phyloP scores from a whole-genome alignment of 1,139 yeast genomes.

The Nakaseomyces bracarensis region DNA sequence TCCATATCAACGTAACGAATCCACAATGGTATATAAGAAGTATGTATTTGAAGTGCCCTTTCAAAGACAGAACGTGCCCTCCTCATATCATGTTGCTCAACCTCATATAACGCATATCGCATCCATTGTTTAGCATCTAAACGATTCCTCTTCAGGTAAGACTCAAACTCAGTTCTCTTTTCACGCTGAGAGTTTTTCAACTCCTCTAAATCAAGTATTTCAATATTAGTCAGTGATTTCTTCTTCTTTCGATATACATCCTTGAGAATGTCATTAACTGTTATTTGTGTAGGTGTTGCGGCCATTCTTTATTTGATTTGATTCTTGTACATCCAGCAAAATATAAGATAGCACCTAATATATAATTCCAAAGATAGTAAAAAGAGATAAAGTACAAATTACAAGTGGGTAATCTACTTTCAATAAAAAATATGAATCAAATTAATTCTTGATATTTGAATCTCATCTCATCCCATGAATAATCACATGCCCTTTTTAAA shows the following conservation, averaged over 20 bases:
- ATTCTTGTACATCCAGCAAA: too few relatives aligned
- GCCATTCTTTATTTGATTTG: too few relatives aligned
- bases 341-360: too few relatives aligned
- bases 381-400: too few relatives aligned
- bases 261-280: conserved; percentile 12
- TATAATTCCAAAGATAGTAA: too few relatives aligned
- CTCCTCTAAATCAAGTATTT: conserved; percentile 74
- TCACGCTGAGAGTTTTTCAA: conserved; percentile 64
- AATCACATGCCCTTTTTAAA: too few relatives aligned
- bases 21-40: conserved; percentile 79
- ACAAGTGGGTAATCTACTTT: too few relatives aligned
- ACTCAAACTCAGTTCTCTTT: conserved; percentile 76
- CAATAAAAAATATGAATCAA: too few relatives aligned
- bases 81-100: conserved; percentile 66
- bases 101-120: conserved; percentile 83
- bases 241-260: conserved; percentile 12
- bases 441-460: too few relatives aligned
- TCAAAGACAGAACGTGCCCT: conserved; percentile 85
- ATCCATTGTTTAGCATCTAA: conserved; percentile 84
- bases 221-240: conserved; percentile 31
- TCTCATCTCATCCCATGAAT: too few relatives aligned
- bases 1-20: conserved; percentile 74
- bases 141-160: conserved; percentile 73
- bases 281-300: conserved; percentile 8
- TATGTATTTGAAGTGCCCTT: conserved; percentile 72